Conservation (phyloP, 257 asterid species). For the Solanum sejunctum region DNA sequence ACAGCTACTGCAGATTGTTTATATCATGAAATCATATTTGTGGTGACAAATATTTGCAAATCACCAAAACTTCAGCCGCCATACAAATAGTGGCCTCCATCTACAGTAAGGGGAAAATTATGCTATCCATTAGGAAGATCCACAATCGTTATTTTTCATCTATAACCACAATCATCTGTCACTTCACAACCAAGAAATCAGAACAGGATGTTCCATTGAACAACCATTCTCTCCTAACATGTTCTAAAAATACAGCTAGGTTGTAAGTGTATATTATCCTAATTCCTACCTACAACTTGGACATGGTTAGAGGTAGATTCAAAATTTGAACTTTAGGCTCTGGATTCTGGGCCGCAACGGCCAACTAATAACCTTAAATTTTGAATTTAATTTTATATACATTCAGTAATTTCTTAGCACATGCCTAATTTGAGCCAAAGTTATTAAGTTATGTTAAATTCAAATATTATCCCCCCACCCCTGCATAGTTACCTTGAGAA, state of each 20-base stretch:
- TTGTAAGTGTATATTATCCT: neutral
- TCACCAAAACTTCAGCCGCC: neutral
- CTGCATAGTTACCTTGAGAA: neutral
- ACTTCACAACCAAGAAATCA: neutral
- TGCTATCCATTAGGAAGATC: conserved; percentile 10
- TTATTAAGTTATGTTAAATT: neutral
- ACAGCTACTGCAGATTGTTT: neutral
- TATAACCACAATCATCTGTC: neutral
- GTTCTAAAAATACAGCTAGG: neutral
- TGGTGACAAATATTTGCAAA: neutral
- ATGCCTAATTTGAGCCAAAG: neutral
- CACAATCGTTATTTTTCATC: neutral
- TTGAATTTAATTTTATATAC: neutral
- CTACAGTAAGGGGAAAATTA: neutral
- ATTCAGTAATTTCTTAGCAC: neutral
- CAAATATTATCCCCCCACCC: neutral
- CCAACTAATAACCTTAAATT: neutral
- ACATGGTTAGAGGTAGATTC: neutral
- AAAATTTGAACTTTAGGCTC: neutral
- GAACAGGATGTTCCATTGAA: neutral
- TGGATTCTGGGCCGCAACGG: neutral
- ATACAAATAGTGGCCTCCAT: neutral
- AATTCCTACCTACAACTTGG: neutral
- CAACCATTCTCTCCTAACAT: neutral
- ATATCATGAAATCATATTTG: neutral